Conservation (phyloP, 331 rosid genomes). For the Quercus lobata region DNA sequence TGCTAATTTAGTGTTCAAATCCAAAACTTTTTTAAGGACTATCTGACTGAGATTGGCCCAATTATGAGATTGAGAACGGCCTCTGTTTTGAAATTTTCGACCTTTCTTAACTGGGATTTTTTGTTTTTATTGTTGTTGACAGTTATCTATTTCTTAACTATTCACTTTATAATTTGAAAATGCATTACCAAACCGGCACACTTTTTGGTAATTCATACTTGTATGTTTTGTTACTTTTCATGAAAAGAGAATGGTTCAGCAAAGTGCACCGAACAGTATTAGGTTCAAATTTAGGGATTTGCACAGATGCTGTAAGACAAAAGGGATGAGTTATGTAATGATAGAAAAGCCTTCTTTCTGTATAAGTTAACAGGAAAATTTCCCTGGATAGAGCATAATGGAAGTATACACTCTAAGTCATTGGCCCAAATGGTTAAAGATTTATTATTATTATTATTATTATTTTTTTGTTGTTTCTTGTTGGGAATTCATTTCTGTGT, state of each 20-base stretch:
- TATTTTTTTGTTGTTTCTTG: background rate
- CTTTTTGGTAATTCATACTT: background rate
- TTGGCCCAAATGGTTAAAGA: background rate
- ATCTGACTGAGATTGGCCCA: background rate
- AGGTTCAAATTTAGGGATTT: background rate
- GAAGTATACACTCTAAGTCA: background rate
- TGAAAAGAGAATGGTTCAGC: background rate
- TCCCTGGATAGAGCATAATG: background rate
- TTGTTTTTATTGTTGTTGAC: background rate
- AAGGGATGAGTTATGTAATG: background rate
- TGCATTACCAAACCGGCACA: too few species aligned
- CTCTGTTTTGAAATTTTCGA: background rate
- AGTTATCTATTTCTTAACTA: background rate
- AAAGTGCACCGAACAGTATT: background rate
- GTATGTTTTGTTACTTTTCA: background rate
- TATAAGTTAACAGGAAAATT: background rate
- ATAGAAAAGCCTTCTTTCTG: background rate
- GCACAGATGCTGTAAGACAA: background rate
- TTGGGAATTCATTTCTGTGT: background rate
- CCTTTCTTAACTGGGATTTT: background rate
- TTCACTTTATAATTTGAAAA: background rate
- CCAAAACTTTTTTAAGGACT: background rate
- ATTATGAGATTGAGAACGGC: background rate
- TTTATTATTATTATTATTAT: background rate
- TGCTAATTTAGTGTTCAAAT: background rate